phyloP scores from a whole-genome alignment of 768 basidiomycete genomes.

The Lactifluus subvellereus region DNA sequence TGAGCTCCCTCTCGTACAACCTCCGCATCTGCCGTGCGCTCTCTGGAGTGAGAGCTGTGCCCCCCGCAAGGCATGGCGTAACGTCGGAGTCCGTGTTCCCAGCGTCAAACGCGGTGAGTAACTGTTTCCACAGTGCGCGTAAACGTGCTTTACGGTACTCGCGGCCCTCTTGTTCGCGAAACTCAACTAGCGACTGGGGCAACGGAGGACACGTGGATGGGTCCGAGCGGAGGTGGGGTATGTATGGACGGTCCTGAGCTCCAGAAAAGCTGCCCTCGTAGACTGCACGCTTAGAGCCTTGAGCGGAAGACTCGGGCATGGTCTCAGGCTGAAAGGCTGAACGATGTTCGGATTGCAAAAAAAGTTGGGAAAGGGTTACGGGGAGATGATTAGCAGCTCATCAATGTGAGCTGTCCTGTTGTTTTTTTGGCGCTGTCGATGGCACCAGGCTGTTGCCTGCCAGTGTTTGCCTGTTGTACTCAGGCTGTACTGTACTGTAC shows the following conservation, averaged over 20 bases:
- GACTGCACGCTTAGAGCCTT: slow-evolving; percentile 43
- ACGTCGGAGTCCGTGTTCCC: slow-evolving; percentile 26
- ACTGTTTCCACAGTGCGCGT: slow-evolving; percentile 56
- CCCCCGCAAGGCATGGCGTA: slow-evolving; percentile 24
- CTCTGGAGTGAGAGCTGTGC: slow-evolving; percentile 14
- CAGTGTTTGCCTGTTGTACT: background rate
- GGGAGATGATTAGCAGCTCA: background rate
- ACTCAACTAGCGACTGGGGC: slow-evolving; percentile 55
- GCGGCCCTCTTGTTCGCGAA: slow-evolving; percentile 56
- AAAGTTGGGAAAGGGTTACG: background rate
- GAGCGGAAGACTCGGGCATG: slow-evolving; percentile 17
- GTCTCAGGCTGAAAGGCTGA: background rate
- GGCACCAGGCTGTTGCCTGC: background rate
- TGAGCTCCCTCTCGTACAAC: slow-evolving; percentile 28
- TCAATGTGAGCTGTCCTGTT: slow-evolving; percentile 7
- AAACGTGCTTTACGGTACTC: slow-evolving; percentile 56
- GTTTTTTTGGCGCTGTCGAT: background rate
- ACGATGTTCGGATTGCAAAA: slow-evolving; percentile 11
- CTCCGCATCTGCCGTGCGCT: slow-evolving; percentile 22
- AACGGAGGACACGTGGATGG: slow-evolving; percentile 35
- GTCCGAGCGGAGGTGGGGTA: slow-evolving; percentile 58
- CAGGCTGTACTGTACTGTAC: no score
- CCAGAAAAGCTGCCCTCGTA: slow-evolving; percentile 50
- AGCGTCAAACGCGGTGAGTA: slow-evolving; percentile 35
- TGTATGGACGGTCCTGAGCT: slow-evolving; percentile 47